Evolutionary conservation across 331 rosid genomes (phyloP).

Genomic region (Malus hybrid): DNA sequence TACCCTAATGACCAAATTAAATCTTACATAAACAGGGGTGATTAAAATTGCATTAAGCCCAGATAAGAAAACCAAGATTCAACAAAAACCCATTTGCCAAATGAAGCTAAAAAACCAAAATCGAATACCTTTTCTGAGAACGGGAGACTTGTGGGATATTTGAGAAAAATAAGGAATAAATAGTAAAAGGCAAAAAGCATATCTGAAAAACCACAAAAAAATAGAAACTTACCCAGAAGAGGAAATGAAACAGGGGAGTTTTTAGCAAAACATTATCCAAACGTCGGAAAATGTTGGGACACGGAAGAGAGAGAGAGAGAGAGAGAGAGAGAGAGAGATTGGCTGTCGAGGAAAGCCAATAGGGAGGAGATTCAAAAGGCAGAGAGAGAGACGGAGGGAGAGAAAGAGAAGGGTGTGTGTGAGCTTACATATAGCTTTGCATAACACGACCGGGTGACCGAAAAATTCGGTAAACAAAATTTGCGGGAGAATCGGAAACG

Average conservation of each 20-base stretch:
- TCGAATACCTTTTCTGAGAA: neutral
- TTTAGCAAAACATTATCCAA: constrained; percentile 13
- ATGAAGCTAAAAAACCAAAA: neutral
- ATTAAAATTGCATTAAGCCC: neutral
- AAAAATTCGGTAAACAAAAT: constrained; percentile 37
- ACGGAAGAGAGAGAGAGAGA: neutral
- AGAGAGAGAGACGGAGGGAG: constrained; percentile 21
- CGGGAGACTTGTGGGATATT: neutral
- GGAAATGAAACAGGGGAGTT: constrained; percentile 16
- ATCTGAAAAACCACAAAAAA: neutral
- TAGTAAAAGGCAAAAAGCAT: neutral
- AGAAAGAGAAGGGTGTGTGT: constrained; percentile 18
- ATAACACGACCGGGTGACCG: constrained; percentile 45
- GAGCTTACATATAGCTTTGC: constrained; percentile 45
- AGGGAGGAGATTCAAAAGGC: constrained; percentile 25
- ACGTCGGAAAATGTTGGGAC: constrained; percentile 17
- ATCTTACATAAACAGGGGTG: neutral
- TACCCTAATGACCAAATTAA: neutral
- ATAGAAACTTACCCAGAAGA: constrained; percentile 19
- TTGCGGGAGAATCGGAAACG: constrained; percentile 48
- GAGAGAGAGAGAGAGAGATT: constrained; percentile 1
- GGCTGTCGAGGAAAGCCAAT: constrained; percentile 9
- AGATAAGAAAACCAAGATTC: neutral
- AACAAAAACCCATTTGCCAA: constrained; percentile 11
- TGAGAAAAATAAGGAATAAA: neutral